Percentiles rank a stretch among this genome's conserved stretches.
Evolutionary conservation across 139 green algal species (phyloP).

Genomic region (Chlorella sp.): DNA sequence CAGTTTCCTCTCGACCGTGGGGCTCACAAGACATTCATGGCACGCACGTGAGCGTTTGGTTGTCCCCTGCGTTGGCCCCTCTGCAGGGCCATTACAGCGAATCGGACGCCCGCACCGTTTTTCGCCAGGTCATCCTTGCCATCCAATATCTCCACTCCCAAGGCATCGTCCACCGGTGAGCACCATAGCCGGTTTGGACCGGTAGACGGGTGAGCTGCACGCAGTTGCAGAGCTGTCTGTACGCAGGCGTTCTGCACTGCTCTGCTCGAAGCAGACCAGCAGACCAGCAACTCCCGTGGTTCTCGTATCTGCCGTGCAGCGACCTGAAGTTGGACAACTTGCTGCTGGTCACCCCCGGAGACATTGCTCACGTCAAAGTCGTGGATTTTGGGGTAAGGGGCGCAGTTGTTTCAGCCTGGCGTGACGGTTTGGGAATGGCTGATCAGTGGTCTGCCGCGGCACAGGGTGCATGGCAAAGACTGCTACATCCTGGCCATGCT

Average conservation of each 20-base stretch:
- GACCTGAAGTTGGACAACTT: conserved; percentile 98
- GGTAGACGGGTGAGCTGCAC: neutral
- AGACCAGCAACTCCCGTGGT: too few species aligned
- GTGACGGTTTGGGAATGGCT: neutral
- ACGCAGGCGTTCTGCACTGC: too few species aligned
- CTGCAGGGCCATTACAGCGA: conserved; percentile 79
- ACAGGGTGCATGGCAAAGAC: too few species aligned
- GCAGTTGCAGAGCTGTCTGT: neutral
- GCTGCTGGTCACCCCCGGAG: conserved; percentile 71
- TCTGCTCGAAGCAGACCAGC: too few species aligned
- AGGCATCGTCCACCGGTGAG: too few species aligned
- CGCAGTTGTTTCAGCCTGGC: neutral
- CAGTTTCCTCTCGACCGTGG: too few species aligned
- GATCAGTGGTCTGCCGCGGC: too few species aligned
- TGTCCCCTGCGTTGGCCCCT: too few species aligned
- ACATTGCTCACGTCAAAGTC: conserved; percentile 74
- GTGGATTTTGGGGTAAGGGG: conserved; percentile 83
- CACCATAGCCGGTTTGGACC: too few species aligned
- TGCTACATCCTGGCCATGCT: too few species aligned
- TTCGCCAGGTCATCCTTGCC: conserved; percentile 80
- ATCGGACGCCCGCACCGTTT: conserved; percentile 75
- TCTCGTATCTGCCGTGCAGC: conserved; percentile 73
- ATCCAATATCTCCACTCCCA: conserved; percentile 85
- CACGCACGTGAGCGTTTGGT: too few species aligned
- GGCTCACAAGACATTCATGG: too few species aligned